Conservation (phyloP, 441 rosid genomes). For the Mallotus japonicus region DNA sequence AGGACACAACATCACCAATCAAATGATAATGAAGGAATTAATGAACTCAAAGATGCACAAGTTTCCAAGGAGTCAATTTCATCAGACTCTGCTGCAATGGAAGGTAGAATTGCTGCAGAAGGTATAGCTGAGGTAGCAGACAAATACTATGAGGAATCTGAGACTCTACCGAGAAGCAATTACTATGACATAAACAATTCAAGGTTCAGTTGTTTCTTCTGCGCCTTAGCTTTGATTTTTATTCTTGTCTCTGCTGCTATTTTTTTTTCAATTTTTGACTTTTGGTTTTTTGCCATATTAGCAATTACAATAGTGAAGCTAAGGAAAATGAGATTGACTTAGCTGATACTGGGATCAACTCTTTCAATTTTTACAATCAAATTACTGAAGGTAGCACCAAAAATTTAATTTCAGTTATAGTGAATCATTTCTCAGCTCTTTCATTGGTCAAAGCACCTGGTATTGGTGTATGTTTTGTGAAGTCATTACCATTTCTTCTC, state of each 20-base stretch:
- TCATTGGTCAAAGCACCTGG: constrained; percentile 16
- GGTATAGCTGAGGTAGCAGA: constrained; percentile 34
- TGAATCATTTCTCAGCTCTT: constrained; percentile 20
- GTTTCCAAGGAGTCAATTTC: constrained; percentile 26
- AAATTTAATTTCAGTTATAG: constrained; percentile 18
- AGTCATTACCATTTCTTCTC: constrained; percentile 13
- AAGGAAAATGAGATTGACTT: constrained; percentile 30
- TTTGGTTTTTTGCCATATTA: constrained; percentile 16
- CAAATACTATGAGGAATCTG: constrained; percentile 33
- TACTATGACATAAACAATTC: constrained; percentile 27
- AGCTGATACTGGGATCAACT: constrained; percentile 28
- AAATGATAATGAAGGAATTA: constrained; percentile 28
- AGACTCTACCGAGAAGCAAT: constrained; percentile 25
- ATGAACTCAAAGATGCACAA: constrained; percentile 25
- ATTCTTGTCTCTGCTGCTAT: constrained; percentile 6
- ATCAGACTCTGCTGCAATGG: constrained; percentile 24
- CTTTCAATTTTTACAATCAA: constrained; percentile 34
- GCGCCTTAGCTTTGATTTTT: neutral
- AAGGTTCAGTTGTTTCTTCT: constrained; percentile 36
- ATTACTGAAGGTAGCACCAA: constrained; percentile 56
- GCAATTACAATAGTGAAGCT: constrained; percentile 33
- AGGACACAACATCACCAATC: constrained; percentile 38
- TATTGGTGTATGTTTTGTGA: constrained; percentile 16
- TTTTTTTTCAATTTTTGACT: neutral
- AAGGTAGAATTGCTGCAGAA: constrained; percentile 25